Conservation (phyloP, 2,329 filamentous ascomycete species). For the Penicillium sp. region DNA sequence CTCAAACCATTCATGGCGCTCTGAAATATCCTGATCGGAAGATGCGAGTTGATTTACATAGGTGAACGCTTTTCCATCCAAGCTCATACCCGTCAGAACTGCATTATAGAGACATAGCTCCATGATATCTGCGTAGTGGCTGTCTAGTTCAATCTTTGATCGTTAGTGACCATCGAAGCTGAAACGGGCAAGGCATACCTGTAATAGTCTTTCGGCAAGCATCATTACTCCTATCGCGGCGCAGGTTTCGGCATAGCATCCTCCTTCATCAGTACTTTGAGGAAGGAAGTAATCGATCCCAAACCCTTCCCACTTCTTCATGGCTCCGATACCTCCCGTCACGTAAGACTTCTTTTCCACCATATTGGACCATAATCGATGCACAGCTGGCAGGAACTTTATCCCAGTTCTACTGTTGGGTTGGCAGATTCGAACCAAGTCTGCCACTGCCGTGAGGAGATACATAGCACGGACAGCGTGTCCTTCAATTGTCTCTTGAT, state of each 20-base stretch:
- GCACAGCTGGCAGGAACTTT: conserved; percentile 43
- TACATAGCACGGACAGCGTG: conserved; percentile 63
- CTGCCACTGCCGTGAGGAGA: conserved; percentile 59
- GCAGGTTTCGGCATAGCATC: conserved; percentile 64
- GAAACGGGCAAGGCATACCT: conserved; percentile 29
- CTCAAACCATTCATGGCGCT: conserved; percentile 59
- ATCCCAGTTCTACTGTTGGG: conserved; percentile 22
- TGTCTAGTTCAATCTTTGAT: conserved; percentile 49
- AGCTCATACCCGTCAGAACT: conserved; percentile 58
- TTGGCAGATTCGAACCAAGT: conserved; percentile 49
- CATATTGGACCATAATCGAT: conserved; percentile 61
- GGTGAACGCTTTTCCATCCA: conserved; percentile 59
- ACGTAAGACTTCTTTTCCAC: conserved; percentile 62
- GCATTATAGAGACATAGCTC: conserved; percentile 63
- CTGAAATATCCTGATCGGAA: conserved; percentile 51
- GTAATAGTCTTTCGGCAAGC: conserved; percentile 58
- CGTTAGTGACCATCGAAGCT: neutral
- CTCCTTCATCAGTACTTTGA: conserved; percentile 60
- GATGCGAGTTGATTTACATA: conserved; percentile 64
- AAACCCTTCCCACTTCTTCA: conserved; percentile 62
- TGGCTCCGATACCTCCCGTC: conserved; percentile 61
- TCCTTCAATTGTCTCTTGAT: conserved; percentile 58
- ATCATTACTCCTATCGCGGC: conserved; percentile 62
- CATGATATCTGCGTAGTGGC: conserved; percentile 59
- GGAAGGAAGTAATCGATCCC: conserved; percentile 60